phyloP scores from a whole-genome alignment of 257 asterid genomes.

The Solanum dulcamara region DNA sequence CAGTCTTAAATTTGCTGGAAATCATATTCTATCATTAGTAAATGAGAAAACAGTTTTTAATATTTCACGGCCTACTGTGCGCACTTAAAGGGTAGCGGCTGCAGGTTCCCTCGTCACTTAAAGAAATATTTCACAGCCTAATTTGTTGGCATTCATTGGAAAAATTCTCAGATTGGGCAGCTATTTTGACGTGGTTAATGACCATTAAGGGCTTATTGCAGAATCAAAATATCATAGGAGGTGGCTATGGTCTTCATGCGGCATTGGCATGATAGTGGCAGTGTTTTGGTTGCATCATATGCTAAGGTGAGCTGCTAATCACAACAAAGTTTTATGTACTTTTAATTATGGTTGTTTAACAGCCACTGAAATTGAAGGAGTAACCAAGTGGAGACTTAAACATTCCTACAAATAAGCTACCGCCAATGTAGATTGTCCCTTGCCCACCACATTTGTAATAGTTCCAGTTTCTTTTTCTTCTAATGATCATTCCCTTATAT shows the following conservation, averaged over 20 bases:
- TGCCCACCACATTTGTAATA: neutral
- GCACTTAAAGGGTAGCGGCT: neutral
- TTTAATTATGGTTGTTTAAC: neutral
- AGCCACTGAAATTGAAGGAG: neutral
- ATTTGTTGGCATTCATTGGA: neutral
- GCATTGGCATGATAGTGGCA: conserved; percentile 43
- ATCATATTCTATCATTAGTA: neutral
- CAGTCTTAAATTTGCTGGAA: neutral
- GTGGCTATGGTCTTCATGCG: conserved; percentile 67
- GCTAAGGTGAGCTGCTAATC: conserved; percentile 40
- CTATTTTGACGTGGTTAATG: conserved; percentile 48
- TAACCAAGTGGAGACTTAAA: neutral
- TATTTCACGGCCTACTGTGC: neutral
- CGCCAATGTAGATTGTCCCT: neutral
- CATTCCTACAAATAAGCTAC: neutral
- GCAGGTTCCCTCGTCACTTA: neutral
- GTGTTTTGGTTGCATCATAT: conserved; percentile 82
- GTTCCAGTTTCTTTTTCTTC: neutral
- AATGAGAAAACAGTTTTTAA: neutral
- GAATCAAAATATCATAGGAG: conserved; percentile 35
- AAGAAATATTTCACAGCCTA: neutral
- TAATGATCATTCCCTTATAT: neutral
- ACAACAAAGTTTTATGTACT: neutral
- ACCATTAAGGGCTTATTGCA: conserved; percentile 53
- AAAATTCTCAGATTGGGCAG: conserved; percentile 44